These are phyloP conservation scores for Bryoerythrophyllum caledonicum DNA, from an alignment of 225 moss, liverwort and hornwort genomes.

Conservation along the genomic window DNA sequence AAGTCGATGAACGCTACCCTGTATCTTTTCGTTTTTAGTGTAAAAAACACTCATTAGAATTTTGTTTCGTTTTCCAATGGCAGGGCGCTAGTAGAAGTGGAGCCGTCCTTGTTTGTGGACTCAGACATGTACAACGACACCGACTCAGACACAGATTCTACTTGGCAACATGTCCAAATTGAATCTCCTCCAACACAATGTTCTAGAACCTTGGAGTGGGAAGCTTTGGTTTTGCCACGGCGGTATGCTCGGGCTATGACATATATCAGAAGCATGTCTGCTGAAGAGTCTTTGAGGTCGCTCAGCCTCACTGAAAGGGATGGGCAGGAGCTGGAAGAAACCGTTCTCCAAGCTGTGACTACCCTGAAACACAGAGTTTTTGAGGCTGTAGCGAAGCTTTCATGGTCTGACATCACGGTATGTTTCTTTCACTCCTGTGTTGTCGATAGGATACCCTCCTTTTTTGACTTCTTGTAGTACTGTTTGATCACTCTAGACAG, in stretches of 20 bases:
- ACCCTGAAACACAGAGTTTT: constrained; percentile 22
- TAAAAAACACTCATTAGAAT: too few relatives aligned
- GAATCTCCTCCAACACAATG: constrained; percentile 21
- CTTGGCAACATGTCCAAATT: constrained; percentile 45
- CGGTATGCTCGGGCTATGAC: constrained; percentile 53
- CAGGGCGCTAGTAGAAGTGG: constrained; percentile 90
- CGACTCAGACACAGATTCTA: constrained; percentile 22
- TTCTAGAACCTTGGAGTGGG: constrained; percentile 32
- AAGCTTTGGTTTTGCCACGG: constrained; percentile 49
- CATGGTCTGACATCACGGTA: constrained; percentile 46
- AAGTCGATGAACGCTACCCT: constrained; percentile 14
- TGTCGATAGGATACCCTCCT: too few relatives aligned
- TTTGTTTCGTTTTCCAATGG: constrained; percentile 7
- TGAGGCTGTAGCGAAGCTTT: constrained; percentile 30
- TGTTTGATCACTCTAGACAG: too few relatives aligned
- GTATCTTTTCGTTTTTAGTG: neutral
- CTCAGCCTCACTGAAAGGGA: neutral
- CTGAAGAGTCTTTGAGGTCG: constrained; percentile 5
- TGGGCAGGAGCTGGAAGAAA: constrained; percentile 29
- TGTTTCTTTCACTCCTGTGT: neutral
- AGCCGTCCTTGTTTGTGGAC: constrained; percentile 62
- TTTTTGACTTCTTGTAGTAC: too few relatives aligned
- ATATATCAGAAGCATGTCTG: constrained; percentile 38
- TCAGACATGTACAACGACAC: constrained; percentile 13
- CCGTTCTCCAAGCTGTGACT: constrained; percentile 33